phyloP scores from a whole-genome alignment of 305 asterid genomes.

The Solanum hybrid region DNA sequence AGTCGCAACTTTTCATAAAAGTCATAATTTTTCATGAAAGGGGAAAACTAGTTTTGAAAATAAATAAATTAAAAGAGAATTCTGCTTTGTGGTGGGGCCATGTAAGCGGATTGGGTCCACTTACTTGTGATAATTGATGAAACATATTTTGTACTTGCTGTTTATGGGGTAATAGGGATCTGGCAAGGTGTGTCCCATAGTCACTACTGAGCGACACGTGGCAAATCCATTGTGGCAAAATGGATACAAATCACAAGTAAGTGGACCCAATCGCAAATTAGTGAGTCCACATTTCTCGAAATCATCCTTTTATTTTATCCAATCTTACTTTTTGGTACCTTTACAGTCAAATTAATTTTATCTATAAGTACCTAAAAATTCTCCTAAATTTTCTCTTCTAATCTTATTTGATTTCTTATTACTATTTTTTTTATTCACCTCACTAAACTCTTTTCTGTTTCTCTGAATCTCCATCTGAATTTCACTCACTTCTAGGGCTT shows the following conservation, averaged over 20 bases:
- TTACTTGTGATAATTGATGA: background rate
- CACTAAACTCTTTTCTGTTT: background rate
- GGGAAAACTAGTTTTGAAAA: no score
- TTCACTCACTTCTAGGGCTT: background rate
- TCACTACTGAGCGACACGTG: background rate
- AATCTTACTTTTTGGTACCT: background rate
- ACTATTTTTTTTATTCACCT: background rate
- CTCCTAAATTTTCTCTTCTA: slow-evolving; percentile 18
- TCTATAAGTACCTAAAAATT: background rate
- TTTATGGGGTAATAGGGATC: background rate
- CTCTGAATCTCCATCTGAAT: background rate
- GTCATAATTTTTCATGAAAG: no score
- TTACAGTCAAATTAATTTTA: background rate
- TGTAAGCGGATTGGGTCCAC: no score
- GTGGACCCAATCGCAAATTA: background rate
- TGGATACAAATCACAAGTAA: background rate
- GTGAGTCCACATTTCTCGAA: background rate
- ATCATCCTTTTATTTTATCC: background rate
- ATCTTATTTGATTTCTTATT: slow-evolving; percentile 1
- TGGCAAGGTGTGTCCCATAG: background rate
- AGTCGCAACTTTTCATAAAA: no score
- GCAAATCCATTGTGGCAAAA: slow-evolving; percentile 1
- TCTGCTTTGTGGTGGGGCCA: no score
- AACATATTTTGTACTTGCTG: background rate
- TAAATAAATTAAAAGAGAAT: no score